These are phyloP conservation scores for Carex cristatella DNA, from an alignment of 176 grass and related monocot genomes.

Conservation along the genomic window DNA sequence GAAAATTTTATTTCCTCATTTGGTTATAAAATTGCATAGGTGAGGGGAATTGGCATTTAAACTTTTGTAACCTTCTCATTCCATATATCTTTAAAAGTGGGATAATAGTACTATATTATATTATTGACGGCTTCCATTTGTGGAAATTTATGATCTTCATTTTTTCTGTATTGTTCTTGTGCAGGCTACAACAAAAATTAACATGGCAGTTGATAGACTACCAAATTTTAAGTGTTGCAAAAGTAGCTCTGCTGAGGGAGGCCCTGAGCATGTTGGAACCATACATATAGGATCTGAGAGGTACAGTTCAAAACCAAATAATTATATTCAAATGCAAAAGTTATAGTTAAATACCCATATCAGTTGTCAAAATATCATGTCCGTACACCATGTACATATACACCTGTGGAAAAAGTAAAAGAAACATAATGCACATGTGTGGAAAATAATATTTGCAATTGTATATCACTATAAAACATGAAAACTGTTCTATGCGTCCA, in stretches of 20 bases:
- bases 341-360: background rate
- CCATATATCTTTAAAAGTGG: background rate
- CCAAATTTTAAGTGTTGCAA: constrained; percentile 84
- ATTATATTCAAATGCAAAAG: background rate
- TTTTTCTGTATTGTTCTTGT: background rate
- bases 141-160: background rate
- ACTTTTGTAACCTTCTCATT: background rate
- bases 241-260: constrained; percentile 43
- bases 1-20: background rate
- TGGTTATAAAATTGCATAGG: background rate
- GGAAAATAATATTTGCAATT: background rate
- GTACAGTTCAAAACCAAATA: constrained; percentile 28
- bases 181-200: constrained; percentile 98
- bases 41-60: background rate
- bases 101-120: background rate
- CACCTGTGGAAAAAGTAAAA: background rate
- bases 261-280: constrained; percentile 87
- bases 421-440: background rate
- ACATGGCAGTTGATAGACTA: constrained; percentile 83
- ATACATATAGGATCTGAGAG: constrained; percentile 98
- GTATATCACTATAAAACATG: background rate
- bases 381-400: background rate
- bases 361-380: background rate
- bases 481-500: background rate
- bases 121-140: background rate